Conservation (phyloP, 2,329 filamentous ascomycete genomes). For the Trichoderma sp. region DNA sequence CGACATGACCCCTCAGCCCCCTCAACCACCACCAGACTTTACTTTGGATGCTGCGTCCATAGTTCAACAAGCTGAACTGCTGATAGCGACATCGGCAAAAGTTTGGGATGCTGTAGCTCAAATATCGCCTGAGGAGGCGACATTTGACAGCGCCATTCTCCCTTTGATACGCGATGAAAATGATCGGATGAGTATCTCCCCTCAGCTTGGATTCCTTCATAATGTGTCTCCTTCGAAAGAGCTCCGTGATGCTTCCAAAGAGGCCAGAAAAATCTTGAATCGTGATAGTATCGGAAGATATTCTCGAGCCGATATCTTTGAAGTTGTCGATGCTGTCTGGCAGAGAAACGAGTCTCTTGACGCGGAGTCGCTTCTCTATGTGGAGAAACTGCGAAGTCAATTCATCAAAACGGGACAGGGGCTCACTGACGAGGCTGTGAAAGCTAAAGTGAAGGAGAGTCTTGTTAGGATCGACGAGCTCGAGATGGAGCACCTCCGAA, state of each 20-base stretch:
- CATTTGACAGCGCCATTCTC: conserved; percentile 46
- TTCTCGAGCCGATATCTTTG: conserved; percentile 74
- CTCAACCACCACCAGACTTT: background rate
- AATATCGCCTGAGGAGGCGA: conserved; percentile 45
- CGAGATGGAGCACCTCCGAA: conserved; percentile 46
- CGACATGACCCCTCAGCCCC: background rate
- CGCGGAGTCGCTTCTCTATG: background rate
- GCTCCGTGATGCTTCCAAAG: conserved; percentile 66
- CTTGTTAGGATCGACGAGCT: conserved; percentile 8
- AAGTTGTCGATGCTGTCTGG: conserved; percentile 52
- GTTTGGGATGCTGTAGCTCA: conserved; percentile 45
- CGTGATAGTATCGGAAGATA: conserved; percentile 68
- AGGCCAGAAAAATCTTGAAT: conserved; percentile 68
- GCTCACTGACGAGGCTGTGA: background rate
- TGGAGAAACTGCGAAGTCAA: background rate
- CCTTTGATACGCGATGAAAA: conserved; percentile 72
- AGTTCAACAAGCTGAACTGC: background rate
- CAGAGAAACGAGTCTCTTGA: background rate
- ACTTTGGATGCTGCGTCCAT: background rate
- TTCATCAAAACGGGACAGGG: conserved; percentile 11
- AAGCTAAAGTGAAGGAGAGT: background rate
- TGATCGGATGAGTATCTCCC: conserved; percentile 50
- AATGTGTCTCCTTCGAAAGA: conserved; percentile 64
- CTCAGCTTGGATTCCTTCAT: conserved; percentile 73
- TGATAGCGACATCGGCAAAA: background rate